phyloP scores from a whole-genome alignment of 177 flowering plant species.

The Vitis hybrid region DNA sequence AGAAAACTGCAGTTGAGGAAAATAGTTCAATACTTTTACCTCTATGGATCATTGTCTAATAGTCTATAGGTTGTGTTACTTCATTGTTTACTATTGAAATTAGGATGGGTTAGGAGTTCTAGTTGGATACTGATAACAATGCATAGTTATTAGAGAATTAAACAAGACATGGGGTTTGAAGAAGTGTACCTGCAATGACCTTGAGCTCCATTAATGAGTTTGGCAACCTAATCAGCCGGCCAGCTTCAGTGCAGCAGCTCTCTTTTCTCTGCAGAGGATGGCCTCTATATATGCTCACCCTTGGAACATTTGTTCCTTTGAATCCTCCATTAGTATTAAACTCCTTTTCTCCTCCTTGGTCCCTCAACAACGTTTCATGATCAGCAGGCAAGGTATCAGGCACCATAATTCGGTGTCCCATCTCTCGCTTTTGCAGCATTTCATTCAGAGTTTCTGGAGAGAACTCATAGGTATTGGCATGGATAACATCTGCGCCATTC shows the following conservation, averaged over 20 bases:
- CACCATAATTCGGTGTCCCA: slow-evolving; percentile 46
- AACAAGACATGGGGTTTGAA: not conserved
- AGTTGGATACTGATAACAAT: too few species aligned
- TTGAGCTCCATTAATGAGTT: slow-evolving; percentile 65
- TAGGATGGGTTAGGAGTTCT: too few species aligned
- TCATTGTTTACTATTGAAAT: too few species aligned
- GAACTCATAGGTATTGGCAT: slow-evolving; percentile 18
- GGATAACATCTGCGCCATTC: slow-evolving; percentile 56
- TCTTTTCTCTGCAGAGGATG: slow-evolving; percentile 60
- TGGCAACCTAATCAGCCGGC: slow-evolving; percentile 71
- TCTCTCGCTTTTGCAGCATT: slow-evolving; percentile 41
- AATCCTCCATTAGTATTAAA: not conserved
- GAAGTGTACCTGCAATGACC: slow-evolving; percentile 66
- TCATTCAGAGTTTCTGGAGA: slow-evolving; percentile 33
- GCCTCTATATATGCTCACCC: slow-evolving; percentile 79
- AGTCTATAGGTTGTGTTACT: too few species aligned
- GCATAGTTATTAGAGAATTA: too few species aligned
- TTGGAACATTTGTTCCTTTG: slow-evolving; percentile 11
- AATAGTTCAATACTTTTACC: too few species aligned
- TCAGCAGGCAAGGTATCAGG: slow-evolving; percentile 11
- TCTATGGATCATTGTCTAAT: too few species aligned
- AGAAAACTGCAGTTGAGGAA: too few species aligned
- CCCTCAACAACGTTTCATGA: slow-evolving; percentile 12
- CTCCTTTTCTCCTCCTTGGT: slow-evolving; percentile 17
- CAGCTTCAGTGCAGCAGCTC: slow-evolving; percentile 36